Evolutionary conservation across 2,329 filamentous ascomycete species (phyloP), one percentile per base, ranked within the genome.

Genomic region (Thyridium curvatum): DNA sequence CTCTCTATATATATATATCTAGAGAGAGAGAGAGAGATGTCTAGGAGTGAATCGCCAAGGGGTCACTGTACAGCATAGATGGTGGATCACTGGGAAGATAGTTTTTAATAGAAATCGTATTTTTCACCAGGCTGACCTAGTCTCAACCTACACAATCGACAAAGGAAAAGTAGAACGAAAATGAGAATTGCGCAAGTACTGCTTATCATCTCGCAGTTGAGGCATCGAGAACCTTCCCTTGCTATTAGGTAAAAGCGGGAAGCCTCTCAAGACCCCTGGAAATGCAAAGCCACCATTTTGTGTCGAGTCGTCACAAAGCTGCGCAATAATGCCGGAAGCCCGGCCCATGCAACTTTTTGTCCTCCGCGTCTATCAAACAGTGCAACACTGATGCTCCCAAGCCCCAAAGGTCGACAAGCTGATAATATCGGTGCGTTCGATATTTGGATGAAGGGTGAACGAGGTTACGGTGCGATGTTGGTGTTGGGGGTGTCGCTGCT

Each of bases 401-500:
- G 21, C 21, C 21, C 21, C 21, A 28, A 36, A 16, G 13, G 34
- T 16, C 14, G 15, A 16, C n/a, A n/a, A 18, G 18, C 18, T 21
- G 16, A 35, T 18, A 35, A 14, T 18, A 14, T 18, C 16, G 18
- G 16, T 18, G 16, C 33, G 21, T 18, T 8, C 21, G 33, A 17
- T 18, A 18, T 26, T 35, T n/a, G 12, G 16, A 21, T 10, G 33
- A 18, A 12, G 33, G 9, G 13, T 8, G 15, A 21, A 21, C 8
- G 13, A 13, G 17, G 18, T 4, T 13, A n/a, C 12, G 32, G 18
- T 17, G 14, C 14, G 17, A 34, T n/a, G 14, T 17, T 21, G 32
- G 9, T 17, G 32, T 4, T 17, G 13, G 14, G 7, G n/a, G 32
- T 34, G n/a, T 31, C 21, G 15, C 21, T 4, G 36, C 41, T 79